These are phyloP conservation scores for Colletotrichum aenigma DNA, from an alignment of 2,329 filamentous ascomycete species.

Conservation along the genomic window DNA sequence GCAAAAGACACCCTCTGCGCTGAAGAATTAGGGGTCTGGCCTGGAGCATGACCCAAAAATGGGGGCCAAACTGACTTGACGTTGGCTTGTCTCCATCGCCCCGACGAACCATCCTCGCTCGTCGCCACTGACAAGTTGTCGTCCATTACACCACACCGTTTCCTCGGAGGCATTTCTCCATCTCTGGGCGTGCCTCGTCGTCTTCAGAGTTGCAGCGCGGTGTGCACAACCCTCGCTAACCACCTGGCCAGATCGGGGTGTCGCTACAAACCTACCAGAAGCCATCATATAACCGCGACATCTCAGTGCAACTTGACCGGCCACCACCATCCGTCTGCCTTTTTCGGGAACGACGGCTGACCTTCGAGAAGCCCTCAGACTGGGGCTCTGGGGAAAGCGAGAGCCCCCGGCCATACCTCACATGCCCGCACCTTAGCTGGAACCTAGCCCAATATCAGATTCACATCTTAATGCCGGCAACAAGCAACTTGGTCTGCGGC, in stretches of 20 bases:
- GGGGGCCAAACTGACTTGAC: neutral
- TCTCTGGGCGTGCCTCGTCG: neutral
- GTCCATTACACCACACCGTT: neutral
- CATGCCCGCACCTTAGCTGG: neutral
- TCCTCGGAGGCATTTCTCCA: conserved; percentile 1
- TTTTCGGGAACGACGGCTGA: neutral
- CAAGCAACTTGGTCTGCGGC: neutral
- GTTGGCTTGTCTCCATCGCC: neutral
- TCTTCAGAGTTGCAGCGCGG: neutral
- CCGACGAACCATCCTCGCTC: neutral
- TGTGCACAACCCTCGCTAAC: neutral
- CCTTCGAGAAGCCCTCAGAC: neutral
- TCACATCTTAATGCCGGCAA: neutral
- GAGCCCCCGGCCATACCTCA: neutral
- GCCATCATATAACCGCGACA: neutral
- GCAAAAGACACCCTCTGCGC: neutral
- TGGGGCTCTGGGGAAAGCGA: neutral
- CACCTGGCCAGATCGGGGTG: neutral
- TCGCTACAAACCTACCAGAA: neutral
- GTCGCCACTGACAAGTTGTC: neutral
- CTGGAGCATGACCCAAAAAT: neutral
- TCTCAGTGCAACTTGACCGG: neutral
- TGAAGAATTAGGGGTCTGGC: neutral
- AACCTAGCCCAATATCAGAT: neutral
- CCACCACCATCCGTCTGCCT: neutral